Evolutionary conservation across 345 rosid species (phyloP), one percentile per base, ranked within the genome.

Genomic region (Carallia pectinifolia): DNA sequence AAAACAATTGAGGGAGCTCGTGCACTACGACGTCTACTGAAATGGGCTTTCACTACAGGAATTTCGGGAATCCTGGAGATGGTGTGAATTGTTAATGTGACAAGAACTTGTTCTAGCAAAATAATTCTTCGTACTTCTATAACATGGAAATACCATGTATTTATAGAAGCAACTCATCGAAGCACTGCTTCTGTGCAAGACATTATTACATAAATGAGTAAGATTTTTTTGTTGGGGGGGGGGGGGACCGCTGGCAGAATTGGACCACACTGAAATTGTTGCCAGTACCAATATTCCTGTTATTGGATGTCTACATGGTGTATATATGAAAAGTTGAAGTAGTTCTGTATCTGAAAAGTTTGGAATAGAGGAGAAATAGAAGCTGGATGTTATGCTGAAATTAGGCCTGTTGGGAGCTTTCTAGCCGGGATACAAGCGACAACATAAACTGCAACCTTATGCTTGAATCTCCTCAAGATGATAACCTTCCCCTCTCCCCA

Each of bases 401-500:
- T 76, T 34, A 80, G 79, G 31, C 73, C 69, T 10, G 64, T 19
- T 36, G 66, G 78, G 52, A 58, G 64, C 74, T 82, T 75, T 44
- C 69, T 27, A 27, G 62, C 47, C 4, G 82, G 82, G 58, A 72
- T 52, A 31, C 89, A 84, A 52, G 84, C 84, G 47, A 74, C 48
- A 64, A 73, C 48, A 65, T 82, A 74, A 40, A 80, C 67, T 15
- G 77, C 70, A 39, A 81, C 47, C 64, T 82, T 85, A 54, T 76
- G 56, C 73, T 85, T 81, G 78, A 85, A 84, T 71, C 79, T 85
- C 77, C 77, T 81, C 69, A 84, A 40, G 30, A 82, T 47, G 61
- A 81, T 62, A 58, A 76, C 72, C 71, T 82, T 81, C 68, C 67
- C 80, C 78, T 74, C 89, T 52, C 87, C 75, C 87, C 88, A 84